Conservation (phyloP, 345 rosid genomes). For the Litchi chinensis region DNA sequence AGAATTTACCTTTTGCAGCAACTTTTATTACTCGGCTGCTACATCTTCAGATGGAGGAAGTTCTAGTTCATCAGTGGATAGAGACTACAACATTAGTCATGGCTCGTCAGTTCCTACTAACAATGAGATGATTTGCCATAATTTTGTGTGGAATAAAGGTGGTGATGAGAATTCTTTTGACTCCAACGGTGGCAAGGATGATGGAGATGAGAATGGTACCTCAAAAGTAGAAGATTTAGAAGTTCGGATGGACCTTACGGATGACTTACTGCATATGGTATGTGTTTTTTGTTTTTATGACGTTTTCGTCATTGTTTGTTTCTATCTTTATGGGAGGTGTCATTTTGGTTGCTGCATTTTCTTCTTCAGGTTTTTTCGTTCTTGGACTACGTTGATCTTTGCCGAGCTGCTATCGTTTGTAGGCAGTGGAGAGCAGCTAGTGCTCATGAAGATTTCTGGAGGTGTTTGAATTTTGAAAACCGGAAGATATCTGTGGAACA, state of each 20-base stretch:
- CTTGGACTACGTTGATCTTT: constrained; percentile 72
- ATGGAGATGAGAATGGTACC: constrained; percentile 46
- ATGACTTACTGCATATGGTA: constrained; percentile 94
- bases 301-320: background rate
- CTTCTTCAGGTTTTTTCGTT: constrained; percentile 81
- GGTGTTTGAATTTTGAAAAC: constrained; percentile 81
- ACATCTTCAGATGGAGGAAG: constrained; percentile 39
- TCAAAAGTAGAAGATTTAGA: constrained; percentile 55
- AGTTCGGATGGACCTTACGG: constrained; percentile 89
- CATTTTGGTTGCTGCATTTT: background rate
- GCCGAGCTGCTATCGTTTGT: constrained; percentile 91
- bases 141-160: constrained; percentile 59
- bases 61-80: constrained; percentile 37
- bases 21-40: constrained; percentile 27
- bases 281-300: constrained; percentile 3
- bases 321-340: background rate
- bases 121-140: constrained; percentile 54
- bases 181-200: constrained; percentile 43
- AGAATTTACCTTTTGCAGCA: constrained; percentile 38
- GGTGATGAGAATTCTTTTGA: constrained; percentile 45
- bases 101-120: constrained; percentile 38
- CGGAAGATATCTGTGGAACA: constrained; percentile 74
- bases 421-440: constrained; percentile 94
- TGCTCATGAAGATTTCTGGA: constrained; percentile 98
- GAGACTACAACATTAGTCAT: constrained; percentile 35